phyloP scores from a whole-genome alignment of 2,329 filamentous ascomycete genomes.

The Atkinsonella hypoxylon region DNA sequence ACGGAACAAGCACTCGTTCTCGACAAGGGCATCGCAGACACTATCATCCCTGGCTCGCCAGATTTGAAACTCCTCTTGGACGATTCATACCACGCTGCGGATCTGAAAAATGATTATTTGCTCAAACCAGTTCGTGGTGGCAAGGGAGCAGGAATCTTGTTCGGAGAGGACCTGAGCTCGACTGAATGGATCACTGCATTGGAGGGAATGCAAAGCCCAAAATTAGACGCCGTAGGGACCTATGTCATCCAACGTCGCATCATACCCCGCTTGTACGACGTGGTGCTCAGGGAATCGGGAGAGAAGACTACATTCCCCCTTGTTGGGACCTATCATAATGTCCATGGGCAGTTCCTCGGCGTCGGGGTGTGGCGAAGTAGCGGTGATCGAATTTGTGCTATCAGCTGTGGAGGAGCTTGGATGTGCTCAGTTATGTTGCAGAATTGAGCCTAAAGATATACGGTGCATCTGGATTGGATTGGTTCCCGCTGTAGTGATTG shows the following conservation, averaged over 20 bases:
- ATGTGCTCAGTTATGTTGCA: slow-evolving; percentile 20
- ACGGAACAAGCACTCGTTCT: slow-evolving; percentile 15
- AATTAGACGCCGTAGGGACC: slow-evolving; percentile 4
- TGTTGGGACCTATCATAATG: slow-evolving; percentile 22
- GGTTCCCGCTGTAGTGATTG: neutral
- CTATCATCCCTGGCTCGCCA: slow-evolving; percentile 19
- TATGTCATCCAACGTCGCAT: slow-evolving; percentile 22
- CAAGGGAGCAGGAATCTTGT: slow-evolving; percentile 27
- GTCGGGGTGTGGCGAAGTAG: slow-evolving; percentile 21
- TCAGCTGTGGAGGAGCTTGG: slow-evolving; percentile 21
- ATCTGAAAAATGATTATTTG: slow-evolving; percentile 18
- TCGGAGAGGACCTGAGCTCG: slow-evolving; percentile 22
- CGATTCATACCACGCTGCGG: slow-evolving; percentile 5
- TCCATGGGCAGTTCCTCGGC: slow-evolving; percentile 17
- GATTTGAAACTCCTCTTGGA: slow-evolving; percentile 14
- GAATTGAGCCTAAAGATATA: neutral
- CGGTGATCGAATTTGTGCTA: slow-evolving; percentile 18
- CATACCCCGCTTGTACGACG: slow-evolving; percentile 18
- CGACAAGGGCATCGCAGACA: slow-evolving; percentile 20
- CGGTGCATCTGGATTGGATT: neutral
- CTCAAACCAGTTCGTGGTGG: slow-evolving; percentile 27
- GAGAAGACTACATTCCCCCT: slow-evolving; percentile 17
- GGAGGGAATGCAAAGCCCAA: slow-evolving; percentile 6
- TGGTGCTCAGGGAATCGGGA: slow-evolving; percentile 17
- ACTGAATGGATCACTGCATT: slow-evolving; percentile 18